These are phyloP conservation scores for Zizania latifolia DNA, from an alignment of 176 grass and related monocot species.

Conservation along the genomic window DNA sequence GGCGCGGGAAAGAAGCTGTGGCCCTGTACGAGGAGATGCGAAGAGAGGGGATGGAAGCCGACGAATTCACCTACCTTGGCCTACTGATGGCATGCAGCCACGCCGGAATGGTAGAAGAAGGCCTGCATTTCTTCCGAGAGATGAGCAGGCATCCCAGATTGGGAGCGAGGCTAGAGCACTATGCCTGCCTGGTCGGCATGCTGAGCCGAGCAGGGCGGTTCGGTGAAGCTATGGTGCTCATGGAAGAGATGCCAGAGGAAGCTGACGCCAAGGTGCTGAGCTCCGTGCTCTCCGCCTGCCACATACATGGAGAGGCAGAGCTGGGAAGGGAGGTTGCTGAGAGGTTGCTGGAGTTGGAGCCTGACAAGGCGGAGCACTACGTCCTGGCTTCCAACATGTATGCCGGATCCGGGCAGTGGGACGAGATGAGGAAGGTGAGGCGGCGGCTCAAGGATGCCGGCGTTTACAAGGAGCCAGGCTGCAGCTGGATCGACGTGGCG, in stretches of 20 bases:
- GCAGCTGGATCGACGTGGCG: slow-evolving; percentile 55
- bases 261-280: slow-evolving; percentile 47
- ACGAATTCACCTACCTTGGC: slow-evolving; percentile 48
- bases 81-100: slow-evolving; percentile 61
- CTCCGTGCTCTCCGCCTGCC: slow-evolving; percentile 49
- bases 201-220: slow-evolving; percentile 48
- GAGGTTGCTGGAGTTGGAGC: slow-evolving; percentile 49
- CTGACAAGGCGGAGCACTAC: slow-evolving; percentile 54
- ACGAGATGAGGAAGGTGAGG: slow-evolving; percentile 48
- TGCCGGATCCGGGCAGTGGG: slow-evolving; percentile 39
- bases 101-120: slow-evolving; percentile 47
- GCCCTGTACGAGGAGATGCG: slow-evolving; percentile 40
- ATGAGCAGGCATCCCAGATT: slow-evolving; percentile 36
- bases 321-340: slow-evolving; percentile 34
- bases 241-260: slow-evolving; percentile 50
- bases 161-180: slow-evolving; percentile 46
- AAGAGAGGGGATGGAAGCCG: slow-evolving; percentile 36
- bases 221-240: slow-evolving; percentile 27
- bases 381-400: slow-evolving; percentile 65
- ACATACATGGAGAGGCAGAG: slow-evolving; percentile 43
- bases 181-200: slow-evolving; percentile 45
- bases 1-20: slow-evolving; percentile 39
- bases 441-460: slow-evolving; percentile 40
- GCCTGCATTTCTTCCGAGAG: slow-evolving; percentile 43
- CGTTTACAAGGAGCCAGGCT: slow-evolving; percentile 53